Percentiles rank a stretch among this genome's conserved stretches.
Conservation (phyloP, 805 yeast species). For the Metschnikowia similis region DNA sequence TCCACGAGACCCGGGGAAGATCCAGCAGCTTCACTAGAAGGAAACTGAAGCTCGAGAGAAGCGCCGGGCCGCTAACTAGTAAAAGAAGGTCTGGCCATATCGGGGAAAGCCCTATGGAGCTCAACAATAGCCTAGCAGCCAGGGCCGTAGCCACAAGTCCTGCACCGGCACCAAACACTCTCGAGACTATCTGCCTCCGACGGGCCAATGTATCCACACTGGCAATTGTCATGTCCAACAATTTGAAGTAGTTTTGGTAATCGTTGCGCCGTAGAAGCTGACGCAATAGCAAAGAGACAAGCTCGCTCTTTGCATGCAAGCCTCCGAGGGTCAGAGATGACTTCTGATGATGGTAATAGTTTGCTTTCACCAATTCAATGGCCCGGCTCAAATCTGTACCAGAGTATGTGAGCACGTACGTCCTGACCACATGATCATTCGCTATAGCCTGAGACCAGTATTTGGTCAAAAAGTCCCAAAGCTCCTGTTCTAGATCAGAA, state of each 20-base stretch:
- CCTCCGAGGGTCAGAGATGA: background rate
- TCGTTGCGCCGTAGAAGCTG: constrained; percentile 11
- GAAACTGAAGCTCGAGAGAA: background rate
- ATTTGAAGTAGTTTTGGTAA: constrained; percentile 14
- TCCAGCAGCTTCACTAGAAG: background rate
- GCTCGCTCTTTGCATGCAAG: background rate
- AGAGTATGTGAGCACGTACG: constrained; percentile 7
- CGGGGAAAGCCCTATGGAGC: background rate
- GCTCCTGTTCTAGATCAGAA: constrained; percentile 12
- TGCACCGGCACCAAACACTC: background rate
- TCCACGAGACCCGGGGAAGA: constrained; percentile 28
- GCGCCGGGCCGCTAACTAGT: background rate
- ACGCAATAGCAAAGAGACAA: constrained; percentile 7
- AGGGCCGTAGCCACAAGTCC: background rate
- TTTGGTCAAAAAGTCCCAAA: constrained; percentile 12
- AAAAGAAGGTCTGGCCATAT: background rate
- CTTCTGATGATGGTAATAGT: constrained; percentile 3
- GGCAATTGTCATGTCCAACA: constrained; percentile 11
- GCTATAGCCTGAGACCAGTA: constrained; percentile 11
- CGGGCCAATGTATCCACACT: background rate
- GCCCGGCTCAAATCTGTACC: constrained; percentile 5
- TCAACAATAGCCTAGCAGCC: background rate
- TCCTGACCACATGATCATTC: constrained; percentile 9
- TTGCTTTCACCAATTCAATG: constrained; percentile 10
- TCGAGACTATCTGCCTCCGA: background rate